Evolutionary conservation across 2,329 filamentous ascomycete species (phyloP), one percentile per base, ranked within the genome.

Genomic region (Dactylellina cionopaga): DNA sequence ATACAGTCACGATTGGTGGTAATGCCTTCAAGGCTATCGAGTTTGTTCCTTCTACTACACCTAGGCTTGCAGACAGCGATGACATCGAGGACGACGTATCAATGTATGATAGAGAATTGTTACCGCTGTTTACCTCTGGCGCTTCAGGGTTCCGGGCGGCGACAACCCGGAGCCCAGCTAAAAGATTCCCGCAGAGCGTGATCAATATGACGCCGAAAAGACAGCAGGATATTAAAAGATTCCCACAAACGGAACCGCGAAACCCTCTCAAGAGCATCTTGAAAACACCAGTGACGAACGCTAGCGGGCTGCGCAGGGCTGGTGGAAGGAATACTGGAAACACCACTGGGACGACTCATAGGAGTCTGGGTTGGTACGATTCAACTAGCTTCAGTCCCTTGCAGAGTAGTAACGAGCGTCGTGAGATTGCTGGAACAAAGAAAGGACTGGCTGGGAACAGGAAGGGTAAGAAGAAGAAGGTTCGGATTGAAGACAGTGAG

Each of bases 351-450:
- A 59, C 52, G 2, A 29, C 49, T 1, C 66, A 64, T 47, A 49
- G 66, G 10, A 52, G 6, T 2, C 43, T 47, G 17, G 59, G 41
- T 3, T 71, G 66, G 66, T 71, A 71, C 39, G 51, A 71, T 58
- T 71, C 66, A 11, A 64, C 33, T 3, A 64, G 58, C 24, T 71
- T 71, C 15, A 71, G 66, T 41, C 51, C 66, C 0, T 46, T 71
- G 25, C 43, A 64, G 17, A 47, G 56, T 15, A 49, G 39, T 19
- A 41, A 39, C 3, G 56, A 62, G 46, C 33, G 35, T n/a, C 25
- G 19, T 0, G 27, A 70, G 17, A 43, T 64, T 25, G 65, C 55
- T 11, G 54, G 39, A 9, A 52, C 31, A 22, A 59, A 58, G 24
- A 51, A 39, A 22, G 43, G 25, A 52, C 24, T 9, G 22, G 29